Percentiles rank a stretch among this genome's conserved stretches.
phyloP scores from a whole-genome alignment of 352 stramenopile species.

The Phytophthora pluvialis region DNA sequence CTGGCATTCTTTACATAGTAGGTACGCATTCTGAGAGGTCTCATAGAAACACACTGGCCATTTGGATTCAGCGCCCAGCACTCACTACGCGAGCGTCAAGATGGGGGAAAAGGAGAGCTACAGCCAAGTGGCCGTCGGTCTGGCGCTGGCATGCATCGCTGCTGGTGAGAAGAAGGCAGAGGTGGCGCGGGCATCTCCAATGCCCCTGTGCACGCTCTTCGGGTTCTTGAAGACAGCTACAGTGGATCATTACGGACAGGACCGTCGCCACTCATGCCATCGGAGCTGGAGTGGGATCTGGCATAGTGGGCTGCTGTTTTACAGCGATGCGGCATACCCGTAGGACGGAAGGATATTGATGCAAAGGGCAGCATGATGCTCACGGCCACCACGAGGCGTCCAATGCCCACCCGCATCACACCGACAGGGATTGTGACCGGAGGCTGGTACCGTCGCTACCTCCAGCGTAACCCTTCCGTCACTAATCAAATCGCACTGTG shows the following conservation, averaged over 20 bases:
- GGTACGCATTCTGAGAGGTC: neutral
- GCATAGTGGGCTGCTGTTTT: neutral
- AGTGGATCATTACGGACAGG: neutral
- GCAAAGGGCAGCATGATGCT: neutral
- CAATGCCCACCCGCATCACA: neutral
- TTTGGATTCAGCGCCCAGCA: neutral
- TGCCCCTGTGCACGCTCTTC: neutral
- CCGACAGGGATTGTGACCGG: neutral
- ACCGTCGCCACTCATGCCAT: neutral
- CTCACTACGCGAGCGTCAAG: neutral
- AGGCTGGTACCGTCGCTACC: neutral
- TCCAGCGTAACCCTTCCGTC: neutral
- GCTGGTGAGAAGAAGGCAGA: conserved; percentile 1
- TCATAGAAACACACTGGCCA: conserved; percentile 4
- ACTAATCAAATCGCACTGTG: neutral
- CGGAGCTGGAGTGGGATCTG: neutral
- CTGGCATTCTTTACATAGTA: neutral
- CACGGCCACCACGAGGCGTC: neutral
- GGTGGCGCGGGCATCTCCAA: neutral
- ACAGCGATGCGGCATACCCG: neutral
- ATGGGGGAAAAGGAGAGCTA: neutral
- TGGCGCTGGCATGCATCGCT: neutral
- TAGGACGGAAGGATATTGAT: neutral
- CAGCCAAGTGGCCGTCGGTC: neutral
- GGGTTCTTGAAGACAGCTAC: neutral